Base-by-base conservation (phyloP, 441 rosid genomes). In the Erysimum cheiri region DNA sequence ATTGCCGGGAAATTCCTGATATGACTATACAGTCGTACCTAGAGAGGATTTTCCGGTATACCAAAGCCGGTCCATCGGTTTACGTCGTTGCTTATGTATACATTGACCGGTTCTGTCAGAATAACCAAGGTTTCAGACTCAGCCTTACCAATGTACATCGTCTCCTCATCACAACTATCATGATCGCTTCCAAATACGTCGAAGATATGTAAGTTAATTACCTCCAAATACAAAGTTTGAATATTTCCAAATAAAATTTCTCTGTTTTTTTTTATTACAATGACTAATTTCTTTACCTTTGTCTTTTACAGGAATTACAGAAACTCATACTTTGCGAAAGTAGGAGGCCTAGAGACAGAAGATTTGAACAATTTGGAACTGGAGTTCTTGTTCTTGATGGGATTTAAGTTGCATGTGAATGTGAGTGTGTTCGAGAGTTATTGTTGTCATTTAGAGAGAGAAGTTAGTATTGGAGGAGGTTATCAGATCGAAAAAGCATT, bases 181-280 rank as follows among this genome's bases (percentile, higher is more conserved):
- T 93, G 98, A 81, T 89, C 65, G 95, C 98, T 63, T 89, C 98
- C 39, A 93, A 93, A 62, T 91, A 88, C 66, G 95, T 87, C 4
- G 97, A 93, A 68, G 97, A 93, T 81, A 81, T 88, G 98, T 91
- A 72, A 87, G 96, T 80, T 2, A 12, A 24, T 39, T 36, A 26
- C n/a, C 8, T 61, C 7, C 52, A 9, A 28, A 53, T 1, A 19
- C 28, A 50, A 29, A 0, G 2, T 28, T 68, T 68, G 2, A 17
- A 15, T 17, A 14, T 11, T 24, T 47, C 26, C 55, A 12, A 26
- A 49, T 0, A 40, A 17, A 5, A 1, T 9, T 64, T 8, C 47
- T 64, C 49, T 37, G 59, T 31, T 31, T 46, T 43, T 6, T 4
- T 3, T 17, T 60, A n/a, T 0, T 6, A 4, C 37, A 32, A 56